Percentiles rank a stretch among this genome's conserved stretches.
Evolutionary conservation across 2,329 filamentous ascomycete species (phyloP).

Genomic region (Aspergillus persii): DNA sequence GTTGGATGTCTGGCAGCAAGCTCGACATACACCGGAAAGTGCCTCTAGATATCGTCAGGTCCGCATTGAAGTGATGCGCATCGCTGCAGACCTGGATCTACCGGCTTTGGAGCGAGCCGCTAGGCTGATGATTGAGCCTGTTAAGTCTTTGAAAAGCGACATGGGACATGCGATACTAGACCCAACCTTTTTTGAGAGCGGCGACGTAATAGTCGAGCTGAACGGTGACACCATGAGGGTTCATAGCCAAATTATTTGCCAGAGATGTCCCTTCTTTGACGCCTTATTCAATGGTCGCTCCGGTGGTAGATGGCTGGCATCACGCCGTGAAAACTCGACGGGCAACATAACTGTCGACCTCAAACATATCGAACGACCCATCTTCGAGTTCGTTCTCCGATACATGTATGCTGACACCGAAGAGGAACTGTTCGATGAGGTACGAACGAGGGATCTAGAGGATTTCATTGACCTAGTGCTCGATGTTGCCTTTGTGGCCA

Average conservation of each 20-base stretch:
- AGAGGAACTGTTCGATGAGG: slow-evolving; percentile 74
- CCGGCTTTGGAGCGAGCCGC: slow-evolving; percentile 71
- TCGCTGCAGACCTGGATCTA: slow-evolving; percentile 71
- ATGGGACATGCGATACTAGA: slow-evolving; percentile 69
- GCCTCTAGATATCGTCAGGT: slow-evolving; percentile 76
- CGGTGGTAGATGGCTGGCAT: slow-evolving; percentile 76
- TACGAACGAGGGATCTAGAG: slow-evolving; percentile 69
- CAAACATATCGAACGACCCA: slow-evolving; percentile 69
- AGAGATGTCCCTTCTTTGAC: slow-evolving; percentile 88
- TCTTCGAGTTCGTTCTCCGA: slow-evolving; percentile 75
- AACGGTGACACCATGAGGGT: slow-evolving; percentile 66
- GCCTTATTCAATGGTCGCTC: slow-evolving; percentile 88
- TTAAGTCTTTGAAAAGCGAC: slow-evolving; percentile 65
- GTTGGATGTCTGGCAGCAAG: slow-evolving; percentile 84
- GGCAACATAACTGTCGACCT: slow-evolving; percentile 71
- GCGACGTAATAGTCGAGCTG: slow-evolving; percentile 76
- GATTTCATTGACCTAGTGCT: slow-evolving; percentile 86
- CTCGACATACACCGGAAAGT: slow-evolving; percentile 61
- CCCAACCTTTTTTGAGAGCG: slow-evolving; percentile 69
- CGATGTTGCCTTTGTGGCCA: slow-evolving; percentile 84
- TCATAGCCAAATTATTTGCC: slow-evolving; percentile 77
- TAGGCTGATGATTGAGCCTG: slow-evolving; percentile 67
- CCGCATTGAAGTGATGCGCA: slow-evolving; percentile 80
- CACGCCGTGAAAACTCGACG: slow-evolving; percentile 54
- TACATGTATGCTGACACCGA: slow-evolving; percentile 83